A percentile compares a stretch with the other conserved stretches of the same genome.
phyloP scores from a whole-genome alignment of 371 early-diverging fungal species.

The Mucor lusitanicus region DNA sequence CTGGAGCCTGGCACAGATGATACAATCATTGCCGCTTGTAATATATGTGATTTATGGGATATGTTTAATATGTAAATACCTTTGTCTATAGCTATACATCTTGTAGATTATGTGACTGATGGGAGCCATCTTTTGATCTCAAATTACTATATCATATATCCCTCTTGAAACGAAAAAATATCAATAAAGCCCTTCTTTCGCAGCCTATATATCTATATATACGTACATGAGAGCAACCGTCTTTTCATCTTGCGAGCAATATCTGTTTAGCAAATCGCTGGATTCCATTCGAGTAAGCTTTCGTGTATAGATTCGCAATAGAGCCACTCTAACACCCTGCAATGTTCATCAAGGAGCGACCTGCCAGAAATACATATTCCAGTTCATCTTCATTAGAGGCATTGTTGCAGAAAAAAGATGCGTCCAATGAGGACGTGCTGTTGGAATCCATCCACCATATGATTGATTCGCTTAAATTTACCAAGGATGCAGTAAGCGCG shows the following conservation, averaged over 20 bases:
- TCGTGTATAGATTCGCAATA: background rate
- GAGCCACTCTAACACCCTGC: background rate
- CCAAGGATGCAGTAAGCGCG: background rate
- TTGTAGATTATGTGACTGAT: background rate
- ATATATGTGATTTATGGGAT: slow-evolving; percentile 22
- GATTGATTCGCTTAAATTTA: background rate
- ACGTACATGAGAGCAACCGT: background rate
- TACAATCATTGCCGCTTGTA: slow-evolving; percentile 15
- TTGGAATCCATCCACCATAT: background rate
- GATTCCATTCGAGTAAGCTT: background rate
- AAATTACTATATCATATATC: background rate
- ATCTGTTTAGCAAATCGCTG: background rate
- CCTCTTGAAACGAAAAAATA: background rate
- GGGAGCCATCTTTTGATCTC: background rate
- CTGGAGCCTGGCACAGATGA: slow-evolving; percentile 22
- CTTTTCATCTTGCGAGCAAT: background rate
- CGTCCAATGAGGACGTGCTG: background rate
- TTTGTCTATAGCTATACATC: background rate
- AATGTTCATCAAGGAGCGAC: background rate
- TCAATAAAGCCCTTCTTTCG: background rate
- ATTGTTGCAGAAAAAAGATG: background rate
- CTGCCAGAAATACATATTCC: background rate
- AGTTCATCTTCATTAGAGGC: background rate
- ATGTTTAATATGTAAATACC: slow-evolving; percentile 23
- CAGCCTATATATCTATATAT: background rate